Percentiles rank a stretch among this genome's conserved stretches.
phyloP scores from a whole-genome alignment of 805 yeast species.

The Cyberlindnera maclurae region DNA sequence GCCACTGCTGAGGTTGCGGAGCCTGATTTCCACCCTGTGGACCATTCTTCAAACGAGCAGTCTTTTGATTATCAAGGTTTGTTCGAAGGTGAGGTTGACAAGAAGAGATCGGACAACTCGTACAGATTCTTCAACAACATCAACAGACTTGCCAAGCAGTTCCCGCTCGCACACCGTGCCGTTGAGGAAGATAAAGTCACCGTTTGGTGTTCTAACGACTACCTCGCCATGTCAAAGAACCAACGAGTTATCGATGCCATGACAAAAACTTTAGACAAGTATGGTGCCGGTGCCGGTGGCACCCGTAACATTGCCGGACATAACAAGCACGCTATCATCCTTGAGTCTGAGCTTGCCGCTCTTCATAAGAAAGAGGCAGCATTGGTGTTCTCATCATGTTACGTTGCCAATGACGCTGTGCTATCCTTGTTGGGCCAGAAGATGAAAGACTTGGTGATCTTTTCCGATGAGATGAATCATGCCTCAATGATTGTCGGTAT shows the following conservation, averaged over 20 bases:
- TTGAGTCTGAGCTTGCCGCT: conserved; percentile 83
- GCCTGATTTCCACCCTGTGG: conserved; percentile 19
- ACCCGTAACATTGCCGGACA: conserved; percentile 99
- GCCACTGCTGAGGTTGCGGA: conserved; percentile 23
- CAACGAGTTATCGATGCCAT: conserved; percentile 64
- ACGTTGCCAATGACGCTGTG: conserved; percentile 94
- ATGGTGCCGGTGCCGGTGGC: conserved; percentile 99
- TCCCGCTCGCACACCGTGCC: conserved; percentile 86
- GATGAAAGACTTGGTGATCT: conserved; percentile 81
- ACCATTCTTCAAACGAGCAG: conserved; percentile 38
- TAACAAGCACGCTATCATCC: conserved; percentile 76
- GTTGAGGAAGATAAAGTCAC: conserved; percentile 76
- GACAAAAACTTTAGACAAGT: conserved; percentile 73
- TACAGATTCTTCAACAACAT: conserved; percentile 96
- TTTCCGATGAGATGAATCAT: conserved; percentile 89
- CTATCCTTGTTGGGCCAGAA: conserved; percentile 86
- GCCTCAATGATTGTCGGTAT: conserved; percentile 98
- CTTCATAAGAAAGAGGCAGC: conserved; percentile 95
- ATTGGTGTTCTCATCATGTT: conserved; percentile 90
- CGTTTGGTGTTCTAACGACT: conserved; percentile 99
- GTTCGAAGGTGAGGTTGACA: conserved; percentile 56
- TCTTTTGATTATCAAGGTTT: conserved; percentile 67
- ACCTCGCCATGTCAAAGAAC: conserved; percentile 90
- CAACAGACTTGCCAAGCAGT: conserved; percentile 89
- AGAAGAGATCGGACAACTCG: conserved; percentile 82